Conservation (phyloP, 2,329 filamentous ascomycete genomes). For the Cercospora janseana region DNA sequence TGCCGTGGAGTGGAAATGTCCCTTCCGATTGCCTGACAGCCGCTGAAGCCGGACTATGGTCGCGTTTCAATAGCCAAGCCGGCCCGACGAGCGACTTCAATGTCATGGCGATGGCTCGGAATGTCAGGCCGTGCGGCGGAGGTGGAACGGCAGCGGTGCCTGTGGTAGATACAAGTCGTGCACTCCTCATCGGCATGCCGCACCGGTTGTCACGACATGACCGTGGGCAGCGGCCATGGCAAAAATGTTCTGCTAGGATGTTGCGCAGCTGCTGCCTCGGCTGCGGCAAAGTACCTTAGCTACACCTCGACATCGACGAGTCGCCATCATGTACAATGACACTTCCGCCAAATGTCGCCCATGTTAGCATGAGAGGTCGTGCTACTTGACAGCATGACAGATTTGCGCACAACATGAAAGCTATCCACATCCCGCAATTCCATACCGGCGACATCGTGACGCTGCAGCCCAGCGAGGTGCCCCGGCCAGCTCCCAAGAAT, state of each 20-base stretch:
- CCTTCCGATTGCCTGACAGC: slow-evolving; percentile 7
- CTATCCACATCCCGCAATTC: slow-evolving; percentile 42
- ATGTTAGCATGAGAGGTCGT: too few relatives aligned
- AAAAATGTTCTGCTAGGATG: neutral
- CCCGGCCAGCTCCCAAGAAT: slow-evolving; percentile 37
- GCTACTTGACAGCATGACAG: too few relatives aligned
- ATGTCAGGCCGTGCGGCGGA: too few relatives aligned
- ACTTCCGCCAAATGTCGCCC: neutral
- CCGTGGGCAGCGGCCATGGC: too few relatives aligned
- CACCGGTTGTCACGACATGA: too few relatives aligned
- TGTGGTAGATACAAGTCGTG: too few relatives aligned
- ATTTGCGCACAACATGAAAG: slow-evolving; percentile 41
- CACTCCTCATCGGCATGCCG: too few relatives aligned
- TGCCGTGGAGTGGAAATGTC: neutral
- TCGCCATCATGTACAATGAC: neutral
- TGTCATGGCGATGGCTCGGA: neutral
- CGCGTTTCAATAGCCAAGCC: slow-evolving; percentile 18
- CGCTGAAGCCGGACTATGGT: slow-evolving; percentile 4
- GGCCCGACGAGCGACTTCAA: slow-evolving; percentile 16
- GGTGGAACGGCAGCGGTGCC: too few relatives aligned
- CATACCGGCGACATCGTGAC: slow-evolving; percentile 33
- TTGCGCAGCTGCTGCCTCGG: slow-evolving; percentile 10
- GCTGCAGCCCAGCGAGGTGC: slow-evolving; percentile 32
- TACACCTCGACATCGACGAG: slow-evolving; percentile 3
- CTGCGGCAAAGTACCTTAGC: slow-evolving; percentile 3